A percentile compares a stretch with the other conserved stretches of the same genome.
Conservation (phyloP, 768 basidiomycete genomes). For the Kwoniella mangroviensis region DNA sequence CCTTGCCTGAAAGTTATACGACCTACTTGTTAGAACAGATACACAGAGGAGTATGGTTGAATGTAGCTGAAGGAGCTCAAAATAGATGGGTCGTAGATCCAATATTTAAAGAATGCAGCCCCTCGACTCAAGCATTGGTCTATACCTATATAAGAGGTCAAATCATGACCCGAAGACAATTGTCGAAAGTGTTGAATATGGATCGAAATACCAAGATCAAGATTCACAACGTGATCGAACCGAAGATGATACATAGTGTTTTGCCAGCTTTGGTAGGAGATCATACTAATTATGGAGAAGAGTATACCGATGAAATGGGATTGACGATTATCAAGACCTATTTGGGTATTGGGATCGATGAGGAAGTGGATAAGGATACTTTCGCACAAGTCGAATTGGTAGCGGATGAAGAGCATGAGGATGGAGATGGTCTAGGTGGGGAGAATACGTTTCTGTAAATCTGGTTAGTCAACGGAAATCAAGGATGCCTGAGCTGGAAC, state of each 20-base stretch:
- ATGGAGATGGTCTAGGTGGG: no score
- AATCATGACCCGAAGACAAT: background rate
- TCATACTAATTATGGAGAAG: background rate
- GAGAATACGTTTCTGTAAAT: no score
- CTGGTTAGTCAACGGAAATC: no score
- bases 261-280: background rate
- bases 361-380: background rate
- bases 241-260: background rate
- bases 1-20: background rate
- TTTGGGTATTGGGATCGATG: background rate
- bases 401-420: background rate
- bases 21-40: constrained; percentile 11
- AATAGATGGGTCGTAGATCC: constrained; percentile 14
- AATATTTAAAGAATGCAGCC: background rate
- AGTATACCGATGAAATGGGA: background rate
- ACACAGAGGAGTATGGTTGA: constrained; percentile 1
- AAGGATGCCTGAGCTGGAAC: no score
- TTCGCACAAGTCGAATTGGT: background rate
- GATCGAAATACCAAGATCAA: background rate
- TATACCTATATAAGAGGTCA: constrained; percentile 2
- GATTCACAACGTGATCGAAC: background rate
- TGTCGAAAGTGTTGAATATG: background rate
- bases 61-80: background rate
- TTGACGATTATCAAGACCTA: background rate
- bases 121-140: background rate